phyloP scores from a whole-genome alignment of 768 basidiomycete species.

The Leccinum pellstonianum region DNA sequence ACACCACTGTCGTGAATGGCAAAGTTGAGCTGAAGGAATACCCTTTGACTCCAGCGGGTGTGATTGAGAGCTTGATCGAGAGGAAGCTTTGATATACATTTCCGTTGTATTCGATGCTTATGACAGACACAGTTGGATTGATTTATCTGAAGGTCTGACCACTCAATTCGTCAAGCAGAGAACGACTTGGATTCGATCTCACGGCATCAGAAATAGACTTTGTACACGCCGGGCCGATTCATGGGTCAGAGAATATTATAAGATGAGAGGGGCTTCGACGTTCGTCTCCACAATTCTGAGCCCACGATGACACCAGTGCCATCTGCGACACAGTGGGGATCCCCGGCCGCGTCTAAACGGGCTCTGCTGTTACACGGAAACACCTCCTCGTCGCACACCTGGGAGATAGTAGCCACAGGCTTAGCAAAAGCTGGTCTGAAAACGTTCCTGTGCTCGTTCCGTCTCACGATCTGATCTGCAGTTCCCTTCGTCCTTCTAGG shows the following conservation, averaged over 20 bases:
- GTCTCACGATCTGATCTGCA: neutral
- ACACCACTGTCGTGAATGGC: slow-evolving; percentile 63
- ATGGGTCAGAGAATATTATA: neutral
- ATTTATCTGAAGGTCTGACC: neutral
- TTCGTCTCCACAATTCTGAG: too few species aligned
- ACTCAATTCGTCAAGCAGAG: neutral
- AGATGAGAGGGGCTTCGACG: neutral
- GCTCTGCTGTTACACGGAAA: slow-evolving; percentile 19
- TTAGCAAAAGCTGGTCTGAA: slow-evolving; percentile 11
- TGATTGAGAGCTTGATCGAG: slow-evolving; percentile 83
- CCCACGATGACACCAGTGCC: slow-evolving; percentile 14
- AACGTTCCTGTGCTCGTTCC: neutral
- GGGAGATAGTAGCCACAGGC: slow-evolving; percentile 10
- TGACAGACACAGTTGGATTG: neutral
- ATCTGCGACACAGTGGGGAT: slow-evolving; percentile 19
- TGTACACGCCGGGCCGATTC: neutral
- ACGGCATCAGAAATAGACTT: slow-evolving; percentile 7
- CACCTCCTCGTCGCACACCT: slow-evolving; percentile 15
- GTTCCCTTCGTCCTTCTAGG: neutral
- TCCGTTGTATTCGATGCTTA: neutral
- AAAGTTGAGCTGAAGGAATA: slow-evolving; percentile 81
- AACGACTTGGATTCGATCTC: neutral
- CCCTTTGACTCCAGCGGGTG: slow-evolving; percentile 66
- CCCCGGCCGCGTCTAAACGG: slow-evolving; percentile 11
- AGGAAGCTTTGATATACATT: slow-evolving; percentile 43